phyloP scores from a whole-genome alignment of 2,329 filamentous ascomycete species.

The Dactylonectria estremocensis region DNA sequence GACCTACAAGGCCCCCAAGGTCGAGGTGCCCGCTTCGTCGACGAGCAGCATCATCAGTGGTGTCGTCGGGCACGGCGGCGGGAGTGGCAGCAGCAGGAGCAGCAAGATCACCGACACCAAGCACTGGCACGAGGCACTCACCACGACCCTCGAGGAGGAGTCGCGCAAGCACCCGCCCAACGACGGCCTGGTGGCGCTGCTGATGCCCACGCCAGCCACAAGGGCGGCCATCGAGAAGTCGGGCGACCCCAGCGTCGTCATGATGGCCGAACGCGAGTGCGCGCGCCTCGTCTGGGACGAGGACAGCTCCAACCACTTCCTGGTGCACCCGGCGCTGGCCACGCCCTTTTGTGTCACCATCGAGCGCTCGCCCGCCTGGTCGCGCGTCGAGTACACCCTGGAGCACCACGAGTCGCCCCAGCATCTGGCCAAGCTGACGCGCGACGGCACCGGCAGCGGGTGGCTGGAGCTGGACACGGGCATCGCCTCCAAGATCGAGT shows the following conservation, averaged over 20 bases:
- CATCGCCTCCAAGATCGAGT: constrained; percentile 72
- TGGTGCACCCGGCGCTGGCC: constrained; percentile 75
- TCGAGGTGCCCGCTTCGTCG: constrained; percentile 41
- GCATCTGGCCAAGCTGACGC: constrained; percentile 73
- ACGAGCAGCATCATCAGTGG: constrained; percentile 51
- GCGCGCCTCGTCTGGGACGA: constrained; percentile 81
- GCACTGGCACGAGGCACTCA: constrained; percentile 71
- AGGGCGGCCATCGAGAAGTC: constrained; percentile 74
- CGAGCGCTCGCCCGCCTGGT: constrained; percentile 72
- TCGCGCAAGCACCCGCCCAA: constrained; percentile 68
- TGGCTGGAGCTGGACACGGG: constrained; percentile 74
- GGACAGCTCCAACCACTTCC: constrained; percentile 71
- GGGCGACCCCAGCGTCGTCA: constrained; percentile 71
- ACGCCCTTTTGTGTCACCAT: constrained; percentile 75
- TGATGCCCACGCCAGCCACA: constrained; percentile 77
- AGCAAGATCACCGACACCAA: constrained; percentile 57
- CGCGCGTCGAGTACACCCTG: constrained; percentile 74
- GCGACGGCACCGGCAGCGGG: constrained; percentile 72
- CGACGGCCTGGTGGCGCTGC: constrained; percentile 76
- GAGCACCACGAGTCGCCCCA: constrained; percentile 75
- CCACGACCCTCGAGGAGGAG: constrained; percentile 71
- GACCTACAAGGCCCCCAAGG: constrained; percentile 63
- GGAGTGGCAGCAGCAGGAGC: constrained; percentile 44
- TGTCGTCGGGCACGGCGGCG: constrained; percentile 45
- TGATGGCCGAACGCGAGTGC: constrained; percentile 77